Percentiles rank a stretch among this genome's conserved stretches.
These are phyloP conservation scores for Paecilomyces niveus DNA, from an alignment of 2,329 filamentous ascomycete species.

Conservation along the genomic window DNA sequence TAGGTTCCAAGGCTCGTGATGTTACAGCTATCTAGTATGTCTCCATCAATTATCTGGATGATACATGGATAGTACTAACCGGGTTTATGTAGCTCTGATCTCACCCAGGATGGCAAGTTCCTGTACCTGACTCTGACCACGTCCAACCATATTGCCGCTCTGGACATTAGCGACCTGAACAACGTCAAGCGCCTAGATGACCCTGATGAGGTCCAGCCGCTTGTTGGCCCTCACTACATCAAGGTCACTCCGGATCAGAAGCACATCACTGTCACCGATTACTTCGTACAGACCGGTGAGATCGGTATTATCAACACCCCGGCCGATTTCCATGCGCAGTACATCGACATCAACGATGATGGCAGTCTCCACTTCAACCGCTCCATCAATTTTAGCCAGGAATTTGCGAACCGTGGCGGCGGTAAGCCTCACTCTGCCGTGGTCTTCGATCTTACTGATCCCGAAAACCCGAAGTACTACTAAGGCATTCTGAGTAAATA, in stretches of 20 bases:
- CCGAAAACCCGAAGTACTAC: conserved; percentile 38
- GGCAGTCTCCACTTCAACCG: conserved; percentile 55
- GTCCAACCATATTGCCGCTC: conserved; percentile 55
- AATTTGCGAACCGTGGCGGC: conserved; percentile 50
- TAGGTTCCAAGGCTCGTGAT: conserved; percentile 50
- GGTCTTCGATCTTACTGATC: conserved; percentile 51
- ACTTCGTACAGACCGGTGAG: conserved; percentile 57
- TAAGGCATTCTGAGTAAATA: conserved; percentile 11
- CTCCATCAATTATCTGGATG: background rate
- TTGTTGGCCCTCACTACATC: conserved; percentile 57
- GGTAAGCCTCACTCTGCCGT: conserved; percentile 52
- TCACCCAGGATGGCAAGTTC: conserved; percentile 51
- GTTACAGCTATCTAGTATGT: conserved; percentile 51
- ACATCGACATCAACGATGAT: conserved; percentile 52
- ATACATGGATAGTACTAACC: background rate
- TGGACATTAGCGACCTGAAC: conserved; percentile 55
- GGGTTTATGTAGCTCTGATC: conserved; percentile 42
- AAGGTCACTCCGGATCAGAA: conserved; percentile 59
- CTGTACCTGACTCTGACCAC: conserved; percentile 56
- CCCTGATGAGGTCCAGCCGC: conserved; percentile 52
- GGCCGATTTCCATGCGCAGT: conserved; percentile 55
- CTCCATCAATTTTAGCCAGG: conserved; percentile 49
- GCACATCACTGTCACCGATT: conserved; percentile 58
- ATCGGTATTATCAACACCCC: conserved; percentile 56
- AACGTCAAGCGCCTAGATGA: conserved; percentile 56